phyloP scores from a whole-genome alignment of 768 basidiomycete genomes.

The Serpula lacrymans region DNA sequence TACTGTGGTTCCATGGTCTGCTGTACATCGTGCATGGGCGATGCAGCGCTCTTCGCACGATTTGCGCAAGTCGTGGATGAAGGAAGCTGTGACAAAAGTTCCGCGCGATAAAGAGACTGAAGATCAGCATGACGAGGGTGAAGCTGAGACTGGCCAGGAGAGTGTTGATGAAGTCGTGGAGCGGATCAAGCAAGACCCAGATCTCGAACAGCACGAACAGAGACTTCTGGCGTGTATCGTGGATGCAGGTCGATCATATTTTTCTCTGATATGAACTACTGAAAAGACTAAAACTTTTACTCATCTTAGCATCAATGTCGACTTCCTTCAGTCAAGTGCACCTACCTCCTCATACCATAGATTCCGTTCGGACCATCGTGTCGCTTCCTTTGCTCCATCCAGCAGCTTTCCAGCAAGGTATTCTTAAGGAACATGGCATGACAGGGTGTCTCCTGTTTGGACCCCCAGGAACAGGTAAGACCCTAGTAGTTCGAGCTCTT shows the following conservation, averaged over 20 bases:
- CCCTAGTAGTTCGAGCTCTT: constrained; percentile 82
- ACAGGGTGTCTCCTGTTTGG: constrained; percentile 90
- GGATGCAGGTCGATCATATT: constrained; percentile 51
- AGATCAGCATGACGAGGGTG: constrained; percentile 32
- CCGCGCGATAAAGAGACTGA: constrained; percentile 34
- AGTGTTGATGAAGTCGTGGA: constrained; percentile 70
- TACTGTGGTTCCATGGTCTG: constrained; percentile 64
- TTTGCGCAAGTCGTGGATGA: constrained; percentile 59
- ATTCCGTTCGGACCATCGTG: constrained; percentile 88
- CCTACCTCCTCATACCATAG: constrained; percentile 83
- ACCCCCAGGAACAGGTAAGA: constrained; percentile 92
- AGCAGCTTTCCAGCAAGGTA: constrained; percentile 81
- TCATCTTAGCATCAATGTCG: constrained; percentile 56
- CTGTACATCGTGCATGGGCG: constrained; percentile 65
- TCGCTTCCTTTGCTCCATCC: constrained; percentile 87
- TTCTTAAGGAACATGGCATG: constrained; percentile 89
- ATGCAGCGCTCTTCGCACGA: constrained; percentile 47
- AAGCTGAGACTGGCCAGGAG: constrained; percentile 31
- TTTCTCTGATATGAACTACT: constrained; percentile 6
- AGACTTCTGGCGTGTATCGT: constrained; percentile 83
- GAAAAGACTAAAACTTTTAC: constrained; percentile 11
- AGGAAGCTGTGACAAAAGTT: constrained; percentile 39
- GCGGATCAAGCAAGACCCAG: constrained; percentile 66
- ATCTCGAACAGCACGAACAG: constrained; percentile 80
- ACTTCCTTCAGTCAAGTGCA: constrained; percentile 89